Base-by-base conservation (phyloP, 2,329 filamentous ascomycete genomes). In the Fusarium lateritium region DNA sequence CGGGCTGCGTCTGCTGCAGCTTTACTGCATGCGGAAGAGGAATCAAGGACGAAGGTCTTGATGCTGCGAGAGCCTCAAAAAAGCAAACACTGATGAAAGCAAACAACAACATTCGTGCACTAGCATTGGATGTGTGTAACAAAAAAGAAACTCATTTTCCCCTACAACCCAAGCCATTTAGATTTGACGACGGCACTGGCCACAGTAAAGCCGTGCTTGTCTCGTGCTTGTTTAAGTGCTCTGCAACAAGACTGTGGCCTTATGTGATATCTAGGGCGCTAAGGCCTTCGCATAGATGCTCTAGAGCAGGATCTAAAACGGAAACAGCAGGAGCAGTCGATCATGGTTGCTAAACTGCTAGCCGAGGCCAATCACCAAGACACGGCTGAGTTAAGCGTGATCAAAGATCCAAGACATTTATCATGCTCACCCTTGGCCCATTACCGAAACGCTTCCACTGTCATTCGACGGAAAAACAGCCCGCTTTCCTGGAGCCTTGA, bases 251-350 rank as follows among this genome's bases (percentile, higher is more conserved):
- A 58, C 45, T 42, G 46, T 26, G 40, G 38, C 45, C 22, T 33
- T 56, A 19, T 34, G 36, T 43, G 54, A 58, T 60, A 36, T 56
- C 14, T 34, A 47, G 24, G 36, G 14, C 24, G 42, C 46, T 44
- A 59, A 40, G 47, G 43, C 11, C 22, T 44, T 57, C 33, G 22
- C 51, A 22, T 14, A 36, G 39, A 53, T 54, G 56, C 19, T 45
- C 55, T 53, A 26, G 40, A 22, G 7, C 36, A 61, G 42, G 61
- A 42, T 47, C 66, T 69, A 57, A 62, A 52, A 67, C 66, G 47
- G 62, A 69, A 66, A 69, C 61, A 69, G 66, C 56, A 69, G 66
- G 66, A 69, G 57, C 47, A 40, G 53, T 54, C 38, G 46, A 65
- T 59, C 39, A 8, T 36, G 60, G 21, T 46, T 46, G 47, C 28